These are phyloP conservation scores for Hygrocybe punicea DNA, from an alignment of 768 basidiomycete species.

Conservation along the genomic window DNA sequence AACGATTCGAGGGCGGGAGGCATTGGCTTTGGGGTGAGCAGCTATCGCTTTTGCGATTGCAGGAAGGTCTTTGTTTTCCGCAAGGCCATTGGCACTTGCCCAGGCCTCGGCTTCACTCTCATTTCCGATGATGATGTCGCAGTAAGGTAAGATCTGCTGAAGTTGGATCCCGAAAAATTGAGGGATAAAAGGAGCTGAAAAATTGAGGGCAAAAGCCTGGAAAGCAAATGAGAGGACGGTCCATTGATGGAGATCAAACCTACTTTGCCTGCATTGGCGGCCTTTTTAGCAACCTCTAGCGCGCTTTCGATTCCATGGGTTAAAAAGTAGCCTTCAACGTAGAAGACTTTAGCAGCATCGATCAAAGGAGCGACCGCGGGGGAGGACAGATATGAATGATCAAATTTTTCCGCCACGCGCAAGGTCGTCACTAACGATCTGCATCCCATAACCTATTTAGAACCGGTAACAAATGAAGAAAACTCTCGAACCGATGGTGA, in stretches of 20 bases:
- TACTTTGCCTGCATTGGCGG: slow-evolving; percentile 74
- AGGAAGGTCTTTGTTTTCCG: slow-evolving; percentile 61
- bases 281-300: slow-evolving; percentile 72
- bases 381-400: slow-evolving; percentile 72
- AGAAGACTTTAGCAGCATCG: slow-evolving; percentile 79
- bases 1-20: slow-evolving; percentile 72
- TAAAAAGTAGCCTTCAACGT: slow-evolving; percentile 96
- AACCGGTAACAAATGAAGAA: not conserved
- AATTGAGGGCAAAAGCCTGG: slow-evolving; percentile 85
- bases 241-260: slow-evolving; percentile 4
- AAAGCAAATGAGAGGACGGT: slow-evolving; percentile 6
- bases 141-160: slow-evolving; percentile 74
- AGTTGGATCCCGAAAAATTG: slow-evolving; percentile 88
- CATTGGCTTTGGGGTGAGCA: slow-evolving; percentile 68
- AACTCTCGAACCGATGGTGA: slow-evolving; percentile 70
- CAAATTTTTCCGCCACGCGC: slow-evolving; percentile 87
- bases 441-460: not conserved
- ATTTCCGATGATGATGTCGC: slow-evolving; percentile 93
- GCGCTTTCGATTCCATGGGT: slow-evolving; percentile 81
- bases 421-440: slow-evolving; percentile 93
- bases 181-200: slow-evolving; percentile 96
- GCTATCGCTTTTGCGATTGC: slow-evolving; percentile 76
- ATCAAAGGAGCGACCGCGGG: slow-evolving; percentile 72
- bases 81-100: slow-evolving; percentile 67
- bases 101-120: slow-evolving; percentile 91